Conservation (phyloP, 352 stramenopile genomes). For the Phytophthora colocasiae region DNA sequence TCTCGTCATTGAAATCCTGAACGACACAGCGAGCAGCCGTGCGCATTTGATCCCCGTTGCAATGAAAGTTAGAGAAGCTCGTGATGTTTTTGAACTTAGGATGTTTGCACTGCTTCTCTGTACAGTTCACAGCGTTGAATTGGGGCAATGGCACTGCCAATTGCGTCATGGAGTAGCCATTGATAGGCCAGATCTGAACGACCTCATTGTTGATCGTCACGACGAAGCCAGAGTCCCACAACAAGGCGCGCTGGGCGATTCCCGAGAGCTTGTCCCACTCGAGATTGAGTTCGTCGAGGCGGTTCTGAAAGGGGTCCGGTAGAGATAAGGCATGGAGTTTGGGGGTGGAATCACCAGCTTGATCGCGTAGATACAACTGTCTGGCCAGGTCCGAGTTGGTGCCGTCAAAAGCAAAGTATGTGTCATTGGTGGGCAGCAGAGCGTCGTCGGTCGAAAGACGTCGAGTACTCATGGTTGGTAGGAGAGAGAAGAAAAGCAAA, state of each 20-base stretch:
- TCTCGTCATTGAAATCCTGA: conserved; percentile 5
- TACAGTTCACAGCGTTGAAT: conserved; percentile 22
- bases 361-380: conserved; percentile 33
- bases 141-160: conserved; percentile 30
- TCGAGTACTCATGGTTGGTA: conserved; percentile 16
- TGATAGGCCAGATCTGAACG: conserved; percentile 36
- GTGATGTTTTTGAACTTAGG: not conserved
- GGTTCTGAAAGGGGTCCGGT: conserved; percentile 5
- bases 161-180: conserved; percentile 26
- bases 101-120: conserved; percentile 28
- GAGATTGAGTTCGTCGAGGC: conserved; percentile 13
- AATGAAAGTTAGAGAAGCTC: conserved; percentile 27
- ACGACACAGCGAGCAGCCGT: conserved; percentile 23
- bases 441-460: conserved; percentile 2
- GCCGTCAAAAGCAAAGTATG: conserved; percentile 41
- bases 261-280: conserved; percentile 26
- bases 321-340: conserved; percentile 14
- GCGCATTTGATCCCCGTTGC: conserved; percentile 36
- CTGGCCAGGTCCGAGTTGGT: conserved; percentile 42
- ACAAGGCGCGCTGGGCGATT: conserved; percentile 30
- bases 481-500: not conserved
- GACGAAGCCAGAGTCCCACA: conserved; percentile 42
- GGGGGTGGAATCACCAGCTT: conserved; percentile 8
- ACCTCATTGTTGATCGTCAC: conserved; percentile 13
- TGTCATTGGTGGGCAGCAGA: conserved; percentile 23